These are phyloP conservation scores for Calonectria naviculata DNA, from an alignment of 2,329 filamentous ascomycete genomes.

Conservation along the genomic window DNA sequence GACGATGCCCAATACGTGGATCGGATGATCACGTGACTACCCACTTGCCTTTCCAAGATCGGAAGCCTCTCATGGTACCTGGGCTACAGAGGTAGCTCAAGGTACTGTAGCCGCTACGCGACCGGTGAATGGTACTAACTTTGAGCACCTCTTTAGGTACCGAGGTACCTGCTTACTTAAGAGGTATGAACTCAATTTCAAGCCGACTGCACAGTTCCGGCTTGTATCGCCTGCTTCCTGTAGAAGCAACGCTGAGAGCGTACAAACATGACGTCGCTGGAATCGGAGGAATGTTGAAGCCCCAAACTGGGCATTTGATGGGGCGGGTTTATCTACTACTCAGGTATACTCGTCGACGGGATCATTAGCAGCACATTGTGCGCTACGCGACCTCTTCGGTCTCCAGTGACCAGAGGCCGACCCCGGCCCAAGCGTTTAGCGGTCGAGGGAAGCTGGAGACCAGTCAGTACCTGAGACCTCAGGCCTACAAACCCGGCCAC, in stretches of 20 bases:
- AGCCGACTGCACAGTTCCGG: neutral
- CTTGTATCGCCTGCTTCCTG: neutral
- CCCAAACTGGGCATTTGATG: neutral
- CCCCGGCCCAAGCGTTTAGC: conserved; percentile 14
- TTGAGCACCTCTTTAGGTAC: neutral
- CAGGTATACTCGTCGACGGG: neutral
- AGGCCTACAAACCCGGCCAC: conserved; percentile 43
- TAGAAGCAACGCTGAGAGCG: neutral
- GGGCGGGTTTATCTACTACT: neutral
- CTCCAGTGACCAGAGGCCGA: neutral
- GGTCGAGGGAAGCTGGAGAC: neutral
- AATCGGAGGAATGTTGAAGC: neutral
- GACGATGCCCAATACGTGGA: conserved; percentile 30
- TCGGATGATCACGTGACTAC: conserved; percentile 21
- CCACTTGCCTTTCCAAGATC: conserved; percentile 1
- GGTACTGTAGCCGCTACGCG: neutral
- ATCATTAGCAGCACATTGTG: neutral
- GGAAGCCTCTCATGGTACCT: neutral
- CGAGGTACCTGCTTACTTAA: neutral
- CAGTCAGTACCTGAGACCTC: conserved; percentile 47
- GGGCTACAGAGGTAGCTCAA: neutral
- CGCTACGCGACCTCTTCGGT: neutral
- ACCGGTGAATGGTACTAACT: neutral
- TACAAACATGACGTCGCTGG: neutral
- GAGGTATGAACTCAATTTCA: neutral